A percentile compares a stretch with the other conserved stretches of the same genome.
Conservation (phyloP, 1,284 basidiomycete genomes). For the Moesziomyces antarcticus region DNA sequence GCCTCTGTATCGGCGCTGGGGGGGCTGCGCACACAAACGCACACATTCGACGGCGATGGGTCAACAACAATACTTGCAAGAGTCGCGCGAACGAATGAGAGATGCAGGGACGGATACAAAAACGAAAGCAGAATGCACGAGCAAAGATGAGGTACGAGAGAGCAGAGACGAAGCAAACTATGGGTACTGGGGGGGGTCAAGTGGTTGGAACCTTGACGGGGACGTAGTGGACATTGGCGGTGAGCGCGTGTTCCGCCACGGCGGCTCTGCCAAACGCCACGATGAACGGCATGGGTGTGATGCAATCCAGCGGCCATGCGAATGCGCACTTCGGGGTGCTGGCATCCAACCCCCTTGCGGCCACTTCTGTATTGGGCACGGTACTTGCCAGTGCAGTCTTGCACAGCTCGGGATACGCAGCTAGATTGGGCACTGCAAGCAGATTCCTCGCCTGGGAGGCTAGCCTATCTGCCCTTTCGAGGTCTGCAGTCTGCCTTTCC, state of each 20-base stretch:
- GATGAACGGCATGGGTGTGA: constrained; percentile 22
- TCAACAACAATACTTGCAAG: too few species aligned
- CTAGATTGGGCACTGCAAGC: constrained; percentile 9
- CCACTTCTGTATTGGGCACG: neutral
- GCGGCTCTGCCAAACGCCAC: constrained; percentile 38
- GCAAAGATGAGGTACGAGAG: too few species aligned
- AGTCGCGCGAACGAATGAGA: too few species aligned
- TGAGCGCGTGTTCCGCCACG: constrained; percentile 13
- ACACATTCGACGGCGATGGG: too few species aligned
- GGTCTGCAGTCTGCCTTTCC: constrained; percentile 3
- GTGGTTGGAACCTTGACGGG: neutral
- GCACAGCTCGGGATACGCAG: constrained; percentile 8
- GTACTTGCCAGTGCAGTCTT: neutral
- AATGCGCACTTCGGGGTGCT: constrained; percentile 1
- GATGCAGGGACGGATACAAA: too few species aligned
- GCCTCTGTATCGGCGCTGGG: too few species aligned
- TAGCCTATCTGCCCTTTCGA: constrained; percentile 21
- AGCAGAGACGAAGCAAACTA: too few species aligned
- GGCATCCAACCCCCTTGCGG: constrained; percentile 9
- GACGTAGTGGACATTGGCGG: neutral
- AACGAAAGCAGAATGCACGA: too few species aligned
- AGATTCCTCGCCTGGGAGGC: constrained; percentile 6
- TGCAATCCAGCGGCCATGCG: constrained; percentile 30
- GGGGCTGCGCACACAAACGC: too few species aligned
- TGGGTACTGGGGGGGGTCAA: too few species aligned